Conservation (phyloP, 177 flowering plant species). For the Vitis hybrid region DNA sequence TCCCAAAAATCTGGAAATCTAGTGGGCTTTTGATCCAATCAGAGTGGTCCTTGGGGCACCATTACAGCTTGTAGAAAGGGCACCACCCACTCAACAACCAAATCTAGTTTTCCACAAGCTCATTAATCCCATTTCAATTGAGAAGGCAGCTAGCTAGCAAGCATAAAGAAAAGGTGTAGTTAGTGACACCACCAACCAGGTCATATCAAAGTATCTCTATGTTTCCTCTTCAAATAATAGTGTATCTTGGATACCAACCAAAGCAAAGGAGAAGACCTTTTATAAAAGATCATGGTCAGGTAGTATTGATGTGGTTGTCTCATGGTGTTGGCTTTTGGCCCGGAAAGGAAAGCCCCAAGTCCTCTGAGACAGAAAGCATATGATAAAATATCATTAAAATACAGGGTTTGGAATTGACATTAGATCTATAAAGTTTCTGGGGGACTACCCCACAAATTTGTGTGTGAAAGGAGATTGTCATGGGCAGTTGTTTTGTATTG, state of each 20-base stretch:
- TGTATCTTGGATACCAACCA: slow-evolving; percentile 4
- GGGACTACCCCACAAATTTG: background rate
- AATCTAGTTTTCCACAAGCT: no score
- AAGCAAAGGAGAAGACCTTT: background rate
- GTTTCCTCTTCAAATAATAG: slow-evolving; percentile 3
- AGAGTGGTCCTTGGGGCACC: no score
- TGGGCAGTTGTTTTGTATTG: slow-evolving; percentile 27
- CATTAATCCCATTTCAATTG: no score
- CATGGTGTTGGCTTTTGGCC: slow-evolving; percentile 34
- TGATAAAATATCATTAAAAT: slow-evolving; percentile 12
- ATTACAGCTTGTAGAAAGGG: no score
- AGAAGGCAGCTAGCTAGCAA: no score
- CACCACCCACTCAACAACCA: no score
- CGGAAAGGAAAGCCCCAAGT: slow-evolving; percentile 27
- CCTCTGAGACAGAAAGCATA: slow-evolving; percentile 26
- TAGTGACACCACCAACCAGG: slow-evolving; percentile 1
- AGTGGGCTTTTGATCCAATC: no score
- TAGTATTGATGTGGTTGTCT: slow-evolving; percentile 22
- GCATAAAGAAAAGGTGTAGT: background rate
- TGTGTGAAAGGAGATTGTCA: slow-evolving; percentile 6
- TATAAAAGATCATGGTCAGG: slow-evolving; percentile 7
- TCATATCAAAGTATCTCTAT: background rate
- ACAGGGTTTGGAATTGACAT: slow-evolving; percentile 26
- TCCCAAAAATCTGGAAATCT: no score
- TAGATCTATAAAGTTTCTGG: slow-evolving; percentile 11